phyloP scores from a whole-genome alignment of 2,329 filamentous ascomycete genomes.

The Colletotrichum melonis region DNA sequence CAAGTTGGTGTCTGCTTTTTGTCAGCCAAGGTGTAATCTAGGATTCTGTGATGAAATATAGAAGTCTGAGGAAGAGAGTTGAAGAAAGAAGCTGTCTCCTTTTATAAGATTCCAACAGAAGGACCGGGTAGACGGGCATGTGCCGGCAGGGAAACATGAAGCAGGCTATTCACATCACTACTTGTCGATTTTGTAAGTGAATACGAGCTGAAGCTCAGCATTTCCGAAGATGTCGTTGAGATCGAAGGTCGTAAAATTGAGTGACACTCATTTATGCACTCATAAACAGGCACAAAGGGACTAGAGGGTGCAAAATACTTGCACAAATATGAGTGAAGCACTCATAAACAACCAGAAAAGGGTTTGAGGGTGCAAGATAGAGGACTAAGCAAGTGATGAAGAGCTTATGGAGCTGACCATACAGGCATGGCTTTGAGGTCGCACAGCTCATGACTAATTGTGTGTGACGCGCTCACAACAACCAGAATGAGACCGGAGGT shows the following conservation, averaged over 20 bases:
- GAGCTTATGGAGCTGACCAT: not conserved
- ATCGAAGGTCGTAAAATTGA: too few relatives aligned
- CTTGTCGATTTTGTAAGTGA: too few relatives aligned
- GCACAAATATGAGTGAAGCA: not conserved
- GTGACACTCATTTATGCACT: too few relatives aligned
- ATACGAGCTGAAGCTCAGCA: too few relatives aligned
- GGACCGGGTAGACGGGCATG: not conserved
- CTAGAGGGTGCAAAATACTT: too few relatives aligned
- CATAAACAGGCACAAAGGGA: too few relatives aligned
- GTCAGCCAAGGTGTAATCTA: not conserved
- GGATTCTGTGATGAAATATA: not conserved
- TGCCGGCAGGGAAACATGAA: not conserved
- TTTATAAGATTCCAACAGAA: not conserved
- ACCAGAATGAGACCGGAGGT: too few relatives aligned
- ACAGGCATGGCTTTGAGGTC: too few relatives aligned
- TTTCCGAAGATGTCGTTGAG: too few relatives aligned
- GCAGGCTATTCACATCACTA: not conserved
- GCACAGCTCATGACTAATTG: too few relatives aligned
- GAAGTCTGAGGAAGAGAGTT: not conserved
- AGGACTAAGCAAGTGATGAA: not conserved
- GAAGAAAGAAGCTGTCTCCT: not conserved
- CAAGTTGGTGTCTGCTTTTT: not conserved
- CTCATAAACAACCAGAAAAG: not conserved
- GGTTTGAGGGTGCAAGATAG: not conserved
- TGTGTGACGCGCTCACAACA: too few relatives aligned